Evolutionary conservation across 2,329 filamentous ascomycete genomes (phyloP), one percentile per base, ranked within the genome.

Genomic region (Grosmannia huntii): DNA sequence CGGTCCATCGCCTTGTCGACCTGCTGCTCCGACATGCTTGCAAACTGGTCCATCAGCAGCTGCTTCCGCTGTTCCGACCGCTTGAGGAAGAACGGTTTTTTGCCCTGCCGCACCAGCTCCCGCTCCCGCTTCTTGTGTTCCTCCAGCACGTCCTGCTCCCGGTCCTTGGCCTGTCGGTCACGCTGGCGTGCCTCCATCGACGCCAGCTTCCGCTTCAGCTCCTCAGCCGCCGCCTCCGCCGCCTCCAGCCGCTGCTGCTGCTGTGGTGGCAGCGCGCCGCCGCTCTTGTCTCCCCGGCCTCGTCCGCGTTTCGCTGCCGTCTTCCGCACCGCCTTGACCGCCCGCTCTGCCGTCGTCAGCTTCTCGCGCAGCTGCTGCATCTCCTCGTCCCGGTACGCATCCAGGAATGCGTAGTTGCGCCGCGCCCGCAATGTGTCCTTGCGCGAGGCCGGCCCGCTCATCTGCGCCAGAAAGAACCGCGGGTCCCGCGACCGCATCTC

Each of bases 41-140:
- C 81, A 72, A 88, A 96, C 69, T 86, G 83, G 66, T 94, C 85
- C 67, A 88, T 76, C 62, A 96, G 75, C 58, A 90, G 77, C 71
- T 86, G 77, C 77, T 92, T 90, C 84, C 94, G 95, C 76, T 94
- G 82, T 73, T 96, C 92, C 67, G 85, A 84, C 75, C 85, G 86
- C 82, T 99, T 99, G 66, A 97, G 75, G 72, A 89, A 97, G 74
- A 90, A 99, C 0, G 94, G 92, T 69, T 81, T 83, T 82, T 96
- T 96, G 61, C 94, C 94, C 74, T 95, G 82, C 66, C 84, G 84
- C 56, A 97, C 84, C 61, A 88, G 74, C 69, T 91, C 87, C 74
- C 89, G 90, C 77, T 99, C 94, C 70, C 84, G 79, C 73, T 81
- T 81, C 67, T 87, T 82, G 73, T 97, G 91, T 70, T 87, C 84